These are phyloP conservation scores for Adansonia madagascariensis DNA, from an alignment of 441 rosid species.

Conservation along the genomic window DNA sequence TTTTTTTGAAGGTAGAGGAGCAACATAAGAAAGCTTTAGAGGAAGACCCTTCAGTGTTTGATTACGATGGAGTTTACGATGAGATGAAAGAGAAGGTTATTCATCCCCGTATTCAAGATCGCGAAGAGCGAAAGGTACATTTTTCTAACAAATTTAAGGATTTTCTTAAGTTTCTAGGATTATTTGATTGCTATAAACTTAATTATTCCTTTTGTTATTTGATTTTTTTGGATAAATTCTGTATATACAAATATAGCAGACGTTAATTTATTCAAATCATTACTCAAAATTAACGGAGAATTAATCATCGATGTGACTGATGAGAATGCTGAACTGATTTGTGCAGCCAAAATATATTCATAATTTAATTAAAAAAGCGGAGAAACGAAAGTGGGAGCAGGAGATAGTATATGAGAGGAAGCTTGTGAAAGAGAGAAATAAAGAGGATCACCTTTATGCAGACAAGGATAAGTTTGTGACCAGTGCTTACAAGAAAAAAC, in stretches of 20 bases:
- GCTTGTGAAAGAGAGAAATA: constrained; percentile 83
- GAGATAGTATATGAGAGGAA: constrained; percentile 78
- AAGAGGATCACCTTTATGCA: constrained; percentile 84
- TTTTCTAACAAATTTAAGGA: neutral
- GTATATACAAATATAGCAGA: neutral
- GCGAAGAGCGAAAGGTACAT: constrained; percentile 71
- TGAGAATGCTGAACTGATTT: constrained; percentile 15
- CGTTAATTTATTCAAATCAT: neutral
- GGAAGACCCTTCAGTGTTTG: constrained; percentile 88
- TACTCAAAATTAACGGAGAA: neutral
- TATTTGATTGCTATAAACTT: neutral
- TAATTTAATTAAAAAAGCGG: constrained; percentile 66
- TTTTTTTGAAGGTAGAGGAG: constrained; percentile 61
- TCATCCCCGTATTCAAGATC: constrained; percentile 59
- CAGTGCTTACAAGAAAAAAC: constrained; percentile 76
- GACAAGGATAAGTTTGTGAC: constrained; percentile 86
- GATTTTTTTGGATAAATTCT: neutral
- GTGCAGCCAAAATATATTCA: constrained; percentile 80
- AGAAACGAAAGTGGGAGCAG: constrained; percentile 66
- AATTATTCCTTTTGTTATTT: neutral
- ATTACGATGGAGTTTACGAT: constrained; percentile 86
- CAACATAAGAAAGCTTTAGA: constrained; percentile 81
- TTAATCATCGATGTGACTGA: constrained; percentile 12
- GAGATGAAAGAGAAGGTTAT: constrained; percentile 69
- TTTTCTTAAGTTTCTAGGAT: neutral